Base-by-base conservation (phyloP, 164 flowering plant species). In the Magnolia kwangsiensis region DNA sequence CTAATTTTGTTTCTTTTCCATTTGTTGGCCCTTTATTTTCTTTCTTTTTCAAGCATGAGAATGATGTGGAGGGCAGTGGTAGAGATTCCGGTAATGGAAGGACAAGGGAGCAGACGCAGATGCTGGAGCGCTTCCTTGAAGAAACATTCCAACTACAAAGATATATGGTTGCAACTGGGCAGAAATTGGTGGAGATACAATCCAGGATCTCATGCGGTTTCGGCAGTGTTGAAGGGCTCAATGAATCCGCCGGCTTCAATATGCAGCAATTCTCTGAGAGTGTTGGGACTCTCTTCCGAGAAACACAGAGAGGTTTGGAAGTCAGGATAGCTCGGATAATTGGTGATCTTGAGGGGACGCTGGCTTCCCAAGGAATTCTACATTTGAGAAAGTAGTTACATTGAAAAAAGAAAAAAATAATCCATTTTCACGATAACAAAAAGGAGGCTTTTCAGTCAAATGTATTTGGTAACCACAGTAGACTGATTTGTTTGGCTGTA, bases 131-230 rank as follows among this genome's bases (percentile, higher is more conserved):
- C 50, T 92, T 88, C 78, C 90, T 96, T 0, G 98, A 89, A 77
- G 98, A 96, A 68, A 89, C 96, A 51, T 91, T 96, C 83, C 98
- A 94, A 78, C 86, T 94, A 59, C 99, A 96, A 81, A 86, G 98
- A 78, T 94, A 89, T 76, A 87, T 90, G 64, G 99, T 96, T 69
- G 94, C 97, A 45, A 86, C 98, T 50, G 98, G 98, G 61, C 99
- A 96, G 83, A 96, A 91, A 72, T 27, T 89, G 82, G 79, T 81
- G 85, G 97, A 94, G 82, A 81, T 91, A 69, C 94, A 89, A 73
- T 65, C 93, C 71, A 90, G 84, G 84, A 86, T 91, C 70, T 82
- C 84, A 55, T 80, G 88, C 75, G 86, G 86, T 49, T 86, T 89
- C 66, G 77, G 75, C 24, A 78, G 81, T 45, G 66, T 73, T 10